A percentile compares a stretch with the other conserved stretches of the same genome.
Evolutionary conservation across 2,329 filamentous ascomycete genomes (phyloP).

Genomic region (Fusarium verticillioides): DNA sequence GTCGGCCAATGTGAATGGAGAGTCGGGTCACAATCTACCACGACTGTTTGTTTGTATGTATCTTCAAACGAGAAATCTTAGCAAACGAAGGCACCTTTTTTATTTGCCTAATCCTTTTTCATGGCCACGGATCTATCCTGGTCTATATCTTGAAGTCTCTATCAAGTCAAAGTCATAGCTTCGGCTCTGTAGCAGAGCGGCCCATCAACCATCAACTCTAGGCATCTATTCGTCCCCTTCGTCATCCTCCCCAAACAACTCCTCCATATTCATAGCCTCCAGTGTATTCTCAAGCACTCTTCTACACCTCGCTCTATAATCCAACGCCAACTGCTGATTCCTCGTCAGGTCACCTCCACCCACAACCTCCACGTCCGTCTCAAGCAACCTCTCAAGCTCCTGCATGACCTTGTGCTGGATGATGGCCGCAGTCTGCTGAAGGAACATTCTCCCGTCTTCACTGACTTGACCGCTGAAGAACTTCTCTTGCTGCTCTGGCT

Average conservation of each 20-base stretch:
- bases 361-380: constrained; percentile 57
- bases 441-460: constrained; percentile 41
- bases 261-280: constrained; percentile 51
- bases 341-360: constrained; percentile 55
- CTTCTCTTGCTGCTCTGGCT: constrained; percentile 36
- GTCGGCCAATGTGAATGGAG: constrained; percentile 6
- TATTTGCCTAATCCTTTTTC: not conserved
- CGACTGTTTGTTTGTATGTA: not conserved
- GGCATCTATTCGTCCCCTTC: constrained; percentile 17
- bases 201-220: not conserved
- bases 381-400: constrained; percentile 58
- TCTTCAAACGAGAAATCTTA: not conserved
- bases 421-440: constrained; percentile 53
- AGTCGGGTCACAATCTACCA: not conserved
- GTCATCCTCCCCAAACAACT: constrained; percentile 41
- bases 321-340: constrained; percentile 60
- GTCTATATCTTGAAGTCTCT: not conserved
- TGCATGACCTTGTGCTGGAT: constrained; percentile 57
- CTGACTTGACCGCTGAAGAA: constrained; percentile 49
- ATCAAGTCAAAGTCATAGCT: not conserved
- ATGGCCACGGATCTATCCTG: not conserved
- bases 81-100: not conserved
- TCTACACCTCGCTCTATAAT: constrained; percentile 62
- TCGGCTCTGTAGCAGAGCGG: not conserved
- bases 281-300: constrained; percentile 59